Base-by-base conservation (phyloP, 1,284 basidiomycete genomes). In the Tilletia walkeri region DNA sequence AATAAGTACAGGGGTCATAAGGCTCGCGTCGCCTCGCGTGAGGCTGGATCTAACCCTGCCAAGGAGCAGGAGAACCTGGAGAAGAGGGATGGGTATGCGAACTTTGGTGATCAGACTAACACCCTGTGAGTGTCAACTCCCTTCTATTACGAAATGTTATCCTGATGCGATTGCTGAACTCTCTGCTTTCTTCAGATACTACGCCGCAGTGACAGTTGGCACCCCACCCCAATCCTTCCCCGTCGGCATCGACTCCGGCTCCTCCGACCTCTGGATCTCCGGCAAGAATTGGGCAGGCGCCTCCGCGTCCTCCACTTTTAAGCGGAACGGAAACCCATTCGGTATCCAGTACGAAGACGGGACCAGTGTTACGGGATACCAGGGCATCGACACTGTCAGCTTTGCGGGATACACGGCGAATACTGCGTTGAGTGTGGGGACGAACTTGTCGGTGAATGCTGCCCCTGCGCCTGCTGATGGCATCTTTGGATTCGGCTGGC, bases 331-430 rank as follows among this genome's bases (percentile, higher is more conserved):
- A 3, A 38, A 63, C 36, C 12, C 18, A 16, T 63, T 63, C 59
- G 3, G 6, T 1, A 34, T 63, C 34, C 18, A 38, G 30, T 63
- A 63, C 59, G 34, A 63, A 38, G 59, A 63, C 14, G 59, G 59
- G 30, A 63, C 59, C 9, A 38, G 59, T 65, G 94, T 91, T 0
- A 80, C 85, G 0, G 95, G 95, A 2, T 78, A 82, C 5, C 88
- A 95, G 6, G 92, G 86, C 0, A 78, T 85, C 10, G 95, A 97
- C 69, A 81, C 75, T 34, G 78, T 85, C 24, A 74, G 78, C 2
- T 74, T 85, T 18, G 84, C 80, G 1, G 84, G 83, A 30, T 84
- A 84, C 74, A 82, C 80, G 18, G 79, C 85, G 59, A 73, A 34
- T 4, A 73, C 59, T 77, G 76, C 45, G 80, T 84, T 70, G 81